Evolutionary conservation across 768 basidiomycete species (phyloP).

Genomic region (Lentinula edodes): DNA sequence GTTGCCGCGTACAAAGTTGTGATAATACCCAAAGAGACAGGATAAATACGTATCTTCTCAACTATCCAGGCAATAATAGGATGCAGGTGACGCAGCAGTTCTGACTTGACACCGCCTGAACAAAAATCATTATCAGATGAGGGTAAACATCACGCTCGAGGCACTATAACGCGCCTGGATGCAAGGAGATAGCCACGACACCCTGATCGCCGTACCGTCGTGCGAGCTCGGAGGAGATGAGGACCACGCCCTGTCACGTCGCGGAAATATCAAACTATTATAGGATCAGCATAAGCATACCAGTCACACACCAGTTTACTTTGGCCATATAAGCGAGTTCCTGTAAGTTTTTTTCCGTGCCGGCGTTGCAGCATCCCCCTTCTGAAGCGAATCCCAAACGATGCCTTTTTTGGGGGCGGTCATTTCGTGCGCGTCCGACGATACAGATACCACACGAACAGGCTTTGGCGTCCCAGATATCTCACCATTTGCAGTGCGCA

Average conservation of each 20-base stretch:
- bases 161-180: constrained; percentile 18
- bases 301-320: constrained; percentile 40
- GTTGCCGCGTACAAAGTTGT: constrained; percentile 22
- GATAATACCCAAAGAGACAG: constrained; percentile 14
- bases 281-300: constrained; percentile 17
- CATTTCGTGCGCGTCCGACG: constrained; percentile 16
- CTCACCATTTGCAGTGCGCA: constrained; percentile 21
- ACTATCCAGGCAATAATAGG: constrained; percentile 15
- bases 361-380: constrained; percentile 13
- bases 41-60: constrained; percentile 15
- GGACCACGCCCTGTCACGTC: constrained; percentile 18
- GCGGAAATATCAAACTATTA: not conserved
- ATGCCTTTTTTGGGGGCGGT: constrained; percentile 21
- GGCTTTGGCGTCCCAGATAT: constrained; percentile 18
- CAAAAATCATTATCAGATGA: not conserved
- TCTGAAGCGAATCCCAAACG: constrained; percentile 25
- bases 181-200: constrained; percentile 23
- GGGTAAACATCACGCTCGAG: no score
- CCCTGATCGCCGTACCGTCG: constrained; percentile 23
- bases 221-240: constrained; percentile 24
- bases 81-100: constrained; percentile 20
- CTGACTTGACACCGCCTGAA: constrained; percentile 17
- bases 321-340: constrained; percentile 19
- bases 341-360: constrained; percentile 16
- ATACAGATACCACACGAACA: constrained; percentile 21